These are phyloP conservation scores for Albizia julibrissin DNA, from an alignment of 306 rosid genomes.

Conservation along the genomic window DNA sequence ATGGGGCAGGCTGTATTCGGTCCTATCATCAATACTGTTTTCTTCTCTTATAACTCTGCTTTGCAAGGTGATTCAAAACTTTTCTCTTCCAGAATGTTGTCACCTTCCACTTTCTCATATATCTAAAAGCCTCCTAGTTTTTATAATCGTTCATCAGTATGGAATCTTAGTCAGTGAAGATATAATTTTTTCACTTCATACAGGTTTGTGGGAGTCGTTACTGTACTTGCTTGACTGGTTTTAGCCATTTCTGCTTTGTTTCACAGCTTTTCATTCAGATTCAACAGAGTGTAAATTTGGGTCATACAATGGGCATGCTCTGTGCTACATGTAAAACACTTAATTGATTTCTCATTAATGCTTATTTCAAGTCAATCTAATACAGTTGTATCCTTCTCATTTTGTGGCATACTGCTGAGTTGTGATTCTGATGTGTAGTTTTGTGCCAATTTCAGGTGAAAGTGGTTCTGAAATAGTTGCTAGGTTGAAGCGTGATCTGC, in stretches of 20 bases:
- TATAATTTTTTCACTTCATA: background rate
- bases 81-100: background rate
- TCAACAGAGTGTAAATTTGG: background rate
- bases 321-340: background rate
- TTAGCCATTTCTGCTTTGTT: background rate
- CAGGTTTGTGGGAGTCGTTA: background rate
- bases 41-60: conserved; percentile 72
- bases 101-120: background rate
- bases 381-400: background rate
- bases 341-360: background rate
- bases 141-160: background rate
- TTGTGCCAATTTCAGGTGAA: conserved; percentile 59
- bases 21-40: conserved; percentile 58
- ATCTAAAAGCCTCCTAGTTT: background rate
- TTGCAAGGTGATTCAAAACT: conserved; percentile 54
- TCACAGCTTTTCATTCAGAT: background rate
- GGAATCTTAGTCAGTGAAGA: background rate
- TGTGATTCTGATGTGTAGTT: conserved; percentile 29
- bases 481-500: conserved; percentile 66
- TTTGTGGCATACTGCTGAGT: background rate
- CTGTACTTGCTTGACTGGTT: background rate
- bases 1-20: conserved; percentile 73
- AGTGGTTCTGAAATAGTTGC: conserved; percentile 46
- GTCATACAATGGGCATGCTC: background rate
- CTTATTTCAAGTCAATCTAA: background rate